Evolutionary conservation across 306 rosid species (phyloP).

Genomic region (Rosa multiflora): DNA sequence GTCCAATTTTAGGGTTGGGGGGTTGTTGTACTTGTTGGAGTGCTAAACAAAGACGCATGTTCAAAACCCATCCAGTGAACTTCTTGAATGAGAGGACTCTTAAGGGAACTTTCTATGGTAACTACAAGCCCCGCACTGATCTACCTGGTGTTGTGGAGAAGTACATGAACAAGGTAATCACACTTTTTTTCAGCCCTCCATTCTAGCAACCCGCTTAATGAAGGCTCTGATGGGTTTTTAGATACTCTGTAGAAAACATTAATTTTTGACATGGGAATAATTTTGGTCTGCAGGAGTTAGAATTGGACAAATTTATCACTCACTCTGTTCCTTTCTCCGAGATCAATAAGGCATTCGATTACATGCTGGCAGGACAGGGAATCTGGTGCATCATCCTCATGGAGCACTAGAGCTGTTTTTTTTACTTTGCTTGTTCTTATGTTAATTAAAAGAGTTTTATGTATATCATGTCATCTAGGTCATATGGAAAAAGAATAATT

Average conservation of each 20-base stretch:
- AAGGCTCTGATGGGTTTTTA: not conserved
- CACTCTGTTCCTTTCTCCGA: constrained; percentile 61
- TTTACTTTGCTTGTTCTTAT: not conserved
- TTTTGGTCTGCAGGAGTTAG: constrained; percentile 54
- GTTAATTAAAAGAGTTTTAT: not conserved
- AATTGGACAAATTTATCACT: constrained; percentile 74
- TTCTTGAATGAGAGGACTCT: constrained; percentile 80
- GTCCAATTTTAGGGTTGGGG: constrained; percentile 75
- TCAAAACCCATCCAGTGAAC: constrained; percentile 76
- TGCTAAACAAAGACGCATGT: constrained; percentile 79
- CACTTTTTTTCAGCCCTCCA: not conserved
- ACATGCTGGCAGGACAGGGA: constrained; percentile 64
- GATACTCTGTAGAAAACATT: not conserved
- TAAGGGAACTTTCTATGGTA: constrained; percentile 89
- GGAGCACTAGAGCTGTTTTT: constrained; percentile 28
- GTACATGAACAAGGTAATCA: constrained; percentile 60
- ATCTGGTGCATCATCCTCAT: constrained; percentile 63
- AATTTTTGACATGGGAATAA: not conserved
- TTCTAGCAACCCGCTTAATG: not conserved
- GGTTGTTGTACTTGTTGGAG: constrained; percentile 90
- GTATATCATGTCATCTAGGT: not conserved
- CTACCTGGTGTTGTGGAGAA: constrained; percentile 70
- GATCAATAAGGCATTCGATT: constrained; percentile 79
- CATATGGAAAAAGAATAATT: not conserved
- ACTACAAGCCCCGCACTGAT: constrained; percentile 81